phyloP scores from a whole-genome alignment of 768 basidiomycete genomes.

The Panaeolus papilionaceus region DNA sequence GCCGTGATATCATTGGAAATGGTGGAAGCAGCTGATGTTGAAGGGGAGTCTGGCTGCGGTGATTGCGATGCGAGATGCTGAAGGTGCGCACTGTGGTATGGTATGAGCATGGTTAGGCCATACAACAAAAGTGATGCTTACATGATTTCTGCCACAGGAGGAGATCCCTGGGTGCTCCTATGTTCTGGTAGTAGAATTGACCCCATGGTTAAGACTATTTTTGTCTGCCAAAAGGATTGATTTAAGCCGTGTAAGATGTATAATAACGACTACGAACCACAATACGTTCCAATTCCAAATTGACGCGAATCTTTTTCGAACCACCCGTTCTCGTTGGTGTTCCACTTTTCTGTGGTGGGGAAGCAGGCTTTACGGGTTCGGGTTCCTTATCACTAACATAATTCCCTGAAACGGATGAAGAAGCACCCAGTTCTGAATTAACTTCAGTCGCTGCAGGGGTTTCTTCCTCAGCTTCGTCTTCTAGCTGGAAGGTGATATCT shows the following conservation, averaged over 20 bases:
- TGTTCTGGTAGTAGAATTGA: constrained; percentile 64
- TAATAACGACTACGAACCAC: constrained; percentile 48
- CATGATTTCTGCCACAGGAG: constrained; percentile 29
- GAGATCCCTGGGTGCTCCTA: constrained; percentile 34
- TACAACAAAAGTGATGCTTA: constrained; percentile 17
- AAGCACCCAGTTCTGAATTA: background rate
- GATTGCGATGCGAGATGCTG: constrained; percentile 56
- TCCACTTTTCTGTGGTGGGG: constrained; percentile 25
- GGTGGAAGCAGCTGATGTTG: constrained; percentile 57
- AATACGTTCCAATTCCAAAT: constrained; percentile 67
- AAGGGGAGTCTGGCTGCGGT: constrained; percentile 62
- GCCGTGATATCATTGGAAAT: constrained; percentile 28
- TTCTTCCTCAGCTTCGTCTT: background rate
- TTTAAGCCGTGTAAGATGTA: background rate
- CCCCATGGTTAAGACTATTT: constrained; percentile 71
- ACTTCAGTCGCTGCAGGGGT: background rate
- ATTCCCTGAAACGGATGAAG: background rate
- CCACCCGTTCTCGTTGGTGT: constrained; percentile 23
- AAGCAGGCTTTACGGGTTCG: constrained; percentile 13
- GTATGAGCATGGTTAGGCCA: background rate
- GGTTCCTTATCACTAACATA: background rate
- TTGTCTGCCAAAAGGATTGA: constrained; percentile 49
- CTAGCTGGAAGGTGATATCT: background rate
- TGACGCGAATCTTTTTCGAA: constrained; percentile 54
- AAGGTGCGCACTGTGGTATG: constrained; percentile 56